Evolutionary conservation across 2,329 filamentous ascomycete genomes (phyloP).

Genomic region (Fusarium xyrophilum): DNA sequence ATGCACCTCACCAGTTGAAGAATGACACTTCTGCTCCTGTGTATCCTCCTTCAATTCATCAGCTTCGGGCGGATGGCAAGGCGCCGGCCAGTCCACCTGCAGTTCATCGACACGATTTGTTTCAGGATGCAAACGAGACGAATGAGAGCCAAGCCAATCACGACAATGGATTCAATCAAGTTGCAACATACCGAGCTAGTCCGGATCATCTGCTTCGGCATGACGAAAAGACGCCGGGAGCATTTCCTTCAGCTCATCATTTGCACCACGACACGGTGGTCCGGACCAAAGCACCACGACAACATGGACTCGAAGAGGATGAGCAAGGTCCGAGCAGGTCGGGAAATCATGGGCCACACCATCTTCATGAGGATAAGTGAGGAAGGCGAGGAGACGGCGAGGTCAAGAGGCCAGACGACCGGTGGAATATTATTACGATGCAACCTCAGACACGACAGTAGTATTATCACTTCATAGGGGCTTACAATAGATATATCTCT

Average conservation of each 20-base stretch:
- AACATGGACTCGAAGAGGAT: conserved; percentile 30
- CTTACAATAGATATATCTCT: conserved; percentile 22
- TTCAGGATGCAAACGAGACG: conserved; percentile 9
- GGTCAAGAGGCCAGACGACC: not conserved
- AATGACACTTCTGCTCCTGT: conserved; percentile 8
- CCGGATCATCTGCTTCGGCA: conserved; percentile 27
- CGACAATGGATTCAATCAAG: conserved; percentile 13
- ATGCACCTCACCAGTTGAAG: conserved; percentile 1
- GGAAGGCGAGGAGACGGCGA: not conserved
- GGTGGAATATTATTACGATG: conserved; percentile 7
- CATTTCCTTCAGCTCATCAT: conserved; percentile 20
- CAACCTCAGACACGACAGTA: conserved; percentile 29
- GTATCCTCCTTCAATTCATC: conserved; percentile 25
- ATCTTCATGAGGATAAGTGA: conserved; percentile 29
- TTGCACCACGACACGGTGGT: conserved; percentile 21
- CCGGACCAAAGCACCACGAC: not conserved
- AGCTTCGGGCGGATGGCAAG: conserved; percentile 21
- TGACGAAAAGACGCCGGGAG: conserved; percentile 5
- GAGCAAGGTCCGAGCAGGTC: conserved; percentile 5
- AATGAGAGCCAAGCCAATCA: not conserved
- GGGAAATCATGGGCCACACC: conserved; percentile 13
- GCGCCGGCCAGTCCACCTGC: conserved; percentile 15
- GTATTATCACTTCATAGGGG: conserved; percentile 23
- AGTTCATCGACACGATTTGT: conserved; percentile 22
- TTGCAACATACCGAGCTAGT: conserved; percentile 6